Base-by-base conservation (phyloP, 441 rosid species). In the Sinapis alba region DNA sequence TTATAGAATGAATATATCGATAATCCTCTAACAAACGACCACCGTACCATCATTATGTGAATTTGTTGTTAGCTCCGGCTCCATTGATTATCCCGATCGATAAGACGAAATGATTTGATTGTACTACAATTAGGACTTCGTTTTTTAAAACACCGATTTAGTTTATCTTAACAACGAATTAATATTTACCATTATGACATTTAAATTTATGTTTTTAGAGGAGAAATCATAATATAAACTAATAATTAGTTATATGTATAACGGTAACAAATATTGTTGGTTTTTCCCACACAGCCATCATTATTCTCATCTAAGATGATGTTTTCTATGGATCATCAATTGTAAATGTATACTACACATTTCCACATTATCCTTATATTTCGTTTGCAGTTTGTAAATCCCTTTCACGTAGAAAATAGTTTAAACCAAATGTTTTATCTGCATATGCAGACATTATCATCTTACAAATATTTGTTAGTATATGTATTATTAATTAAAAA, bases 11-110 rank as follows among this genome's bases (percentile, higher is more conserved):
- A 41, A 73, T 36, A 51, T 54, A 30, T 64, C 43, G 64, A 73
- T 65, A 41, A 65, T 28, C 57, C 45, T 23, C 26, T 60, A 68
- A 68, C 79, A 75, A 68, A 75, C 74, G 70, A 75, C 74, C 70
- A 62, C 20, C 59, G 74, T 62, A 69, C 79, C 50, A 6, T 38
- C 74, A 69, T 51, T 32, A 34, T 62, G 69, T 75, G 57, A 68
- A 61, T 61, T 75, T 68, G 11, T 69, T 62, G 74, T 41, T 68
- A 27, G 15, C 24, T 69, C 28, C 41, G 69, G 74, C 54, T 76
- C 38, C 28, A 41, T 24, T 53, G 32, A 21, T 51, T 50, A 6
- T 66, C 19, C 21, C 51, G 23, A 53, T 34, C 56, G 74, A 69
- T 62, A 62, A 18, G 79, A 62, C 60, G 27, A 75, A 53, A 75